Conservation (phyloP, 1,284 basidiomycete genomes). For the Boletus smithii region DNA sequence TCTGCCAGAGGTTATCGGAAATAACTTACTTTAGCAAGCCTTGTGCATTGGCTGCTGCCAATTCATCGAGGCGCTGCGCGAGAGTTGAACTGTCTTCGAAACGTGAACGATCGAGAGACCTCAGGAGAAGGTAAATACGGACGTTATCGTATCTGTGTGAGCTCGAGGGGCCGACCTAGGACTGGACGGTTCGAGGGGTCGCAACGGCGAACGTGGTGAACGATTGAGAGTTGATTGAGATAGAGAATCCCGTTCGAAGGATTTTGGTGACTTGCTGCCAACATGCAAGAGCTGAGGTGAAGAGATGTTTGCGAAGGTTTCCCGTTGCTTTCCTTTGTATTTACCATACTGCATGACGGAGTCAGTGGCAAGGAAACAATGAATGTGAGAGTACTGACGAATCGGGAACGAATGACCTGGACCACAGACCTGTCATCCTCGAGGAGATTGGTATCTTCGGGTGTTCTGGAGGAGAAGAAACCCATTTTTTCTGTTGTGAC, state of each 20-base stretch:
- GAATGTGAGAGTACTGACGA: conserved; percentile 48
- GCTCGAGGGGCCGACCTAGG: conserved; percentile 32
- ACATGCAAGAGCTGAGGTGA: conserved; percentile 26
- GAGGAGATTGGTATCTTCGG: conserved; percentile 38
- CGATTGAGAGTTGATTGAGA: conserved; percentile 7
- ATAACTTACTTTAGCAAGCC: conserved; percentile 66
- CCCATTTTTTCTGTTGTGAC: conserved; percentile 41
- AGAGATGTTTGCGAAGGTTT: conserved; percentile 30
- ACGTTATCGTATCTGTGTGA: conserved; percentile 66
- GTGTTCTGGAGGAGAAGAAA: conserved; percentile 53
- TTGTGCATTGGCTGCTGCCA: conserved; percentile 73
- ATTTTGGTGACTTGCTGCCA: conserved; percentile 20
- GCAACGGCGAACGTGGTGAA: conserved; percentile 21
- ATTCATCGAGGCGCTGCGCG: conserved; percentile 71
- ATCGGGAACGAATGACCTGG: conserved; percentile 67
- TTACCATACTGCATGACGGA: conserved; percentile 55
- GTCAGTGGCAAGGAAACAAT: conserved; percentile 14
- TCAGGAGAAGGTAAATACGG: conserved; percentile 34
- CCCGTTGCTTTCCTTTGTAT: conserved; percentile 59
- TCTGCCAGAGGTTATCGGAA: not conserved
- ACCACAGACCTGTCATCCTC: conserved; percentile 49
- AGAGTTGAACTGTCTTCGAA: conserved; percentile 53
- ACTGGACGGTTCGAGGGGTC: conserved; percentile 24
- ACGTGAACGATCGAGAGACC: conserved; percentile 17
- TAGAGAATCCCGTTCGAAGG: conserved; percentile 16